phyloP scores from a whole-genome alignment of 73 alveolate genomes.

The Blepharisma stoltei region DNA sequence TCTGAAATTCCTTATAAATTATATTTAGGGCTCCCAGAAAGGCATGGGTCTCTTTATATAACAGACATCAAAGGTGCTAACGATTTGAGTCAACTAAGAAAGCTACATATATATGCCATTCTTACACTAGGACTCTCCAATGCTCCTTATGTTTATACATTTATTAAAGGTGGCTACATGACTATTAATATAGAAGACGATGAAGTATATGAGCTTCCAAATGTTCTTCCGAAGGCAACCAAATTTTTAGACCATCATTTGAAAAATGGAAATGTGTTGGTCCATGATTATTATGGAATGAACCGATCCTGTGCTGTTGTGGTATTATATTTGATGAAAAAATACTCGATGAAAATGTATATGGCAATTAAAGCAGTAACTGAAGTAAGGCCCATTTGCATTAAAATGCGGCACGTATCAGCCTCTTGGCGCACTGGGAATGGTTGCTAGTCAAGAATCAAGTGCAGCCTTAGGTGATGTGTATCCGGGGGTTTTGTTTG shows the following conservation, averaged over 20 bases:
- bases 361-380: conserved; percentile 35
- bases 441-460: no score
- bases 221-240: background rate
- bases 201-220: background rate
- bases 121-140: conserved; percentile 3
- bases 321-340: conserved; percentile 46
- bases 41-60: background rate
- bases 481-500: no score
- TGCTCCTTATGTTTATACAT: background rate
- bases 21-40: no score
- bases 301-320: conserved; percentile 60
- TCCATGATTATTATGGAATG: conserved; percentile 59
- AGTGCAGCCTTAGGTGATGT: no score
- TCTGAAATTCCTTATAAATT: no score
- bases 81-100: conserved; percentile 19
- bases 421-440: no score
- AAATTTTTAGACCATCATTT: background rate
- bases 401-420: no score
- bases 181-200: background rate
- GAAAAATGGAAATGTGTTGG: conserved; percentile 39
- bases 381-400: conserved; percentile 24
- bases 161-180: conserved; percentile 8
- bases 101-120: background rate
- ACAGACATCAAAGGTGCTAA: conserved; percentile 24
- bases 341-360: conserved; percentile 17